Evolutionary conservation across 345 rosid genomes (phyloP), one percentile per base, ranked within the genome.

Genomic region (Alliaria petiolata): DNA sequence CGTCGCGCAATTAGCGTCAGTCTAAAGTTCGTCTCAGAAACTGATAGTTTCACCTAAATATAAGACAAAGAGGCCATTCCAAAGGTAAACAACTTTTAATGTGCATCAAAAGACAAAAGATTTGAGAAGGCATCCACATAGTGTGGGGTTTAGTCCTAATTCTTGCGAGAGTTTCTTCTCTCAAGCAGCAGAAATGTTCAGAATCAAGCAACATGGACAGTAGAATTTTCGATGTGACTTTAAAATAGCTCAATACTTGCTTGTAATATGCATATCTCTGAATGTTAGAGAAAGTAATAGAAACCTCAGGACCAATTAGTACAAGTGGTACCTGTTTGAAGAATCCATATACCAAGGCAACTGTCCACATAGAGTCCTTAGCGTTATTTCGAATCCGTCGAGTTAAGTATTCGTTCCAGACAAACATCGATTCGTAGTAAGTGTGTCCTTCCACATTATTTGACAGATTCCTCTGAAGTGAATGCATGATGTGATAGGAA

Each of bases 341-440:
- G 78, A 89, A 93, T 73, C 98, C 98, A 80, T 93, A 81, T 1
- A 93, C 95, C 67, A 91, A 81, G 74, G 97, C 97, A 79, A 91
- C 90, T 16, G 99, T 89, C 99, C 99, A 95, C 69, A 78, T 59
- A 68, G 84, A 84, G 78, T 81, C 89, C 78, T 87, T 81, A 43
- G 90, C 88, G 42, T 65, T 84, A 65, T 77, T 76, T 62, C 85
- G 87, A 47, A 91, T 86, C 67, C 76, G 85, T 56, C 85, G 93
- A 40, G 95, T 95, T 75, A 93, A 81, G 84, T 83, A 89, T 66
- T 88, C 95, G 65, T 95, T 95, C 99, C 99, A 95, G 38, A 95
- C 93, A 67, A 91, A 95, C 96, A 88, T 87, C 3, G 91, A 80
- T 65, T 95, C 96, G 39, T 91, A 83, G 67, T 78, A 84, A 71